Base-by-base conservation (phyloP, 345 rosid species). In the Sonneratia caseolaris region DNA sequence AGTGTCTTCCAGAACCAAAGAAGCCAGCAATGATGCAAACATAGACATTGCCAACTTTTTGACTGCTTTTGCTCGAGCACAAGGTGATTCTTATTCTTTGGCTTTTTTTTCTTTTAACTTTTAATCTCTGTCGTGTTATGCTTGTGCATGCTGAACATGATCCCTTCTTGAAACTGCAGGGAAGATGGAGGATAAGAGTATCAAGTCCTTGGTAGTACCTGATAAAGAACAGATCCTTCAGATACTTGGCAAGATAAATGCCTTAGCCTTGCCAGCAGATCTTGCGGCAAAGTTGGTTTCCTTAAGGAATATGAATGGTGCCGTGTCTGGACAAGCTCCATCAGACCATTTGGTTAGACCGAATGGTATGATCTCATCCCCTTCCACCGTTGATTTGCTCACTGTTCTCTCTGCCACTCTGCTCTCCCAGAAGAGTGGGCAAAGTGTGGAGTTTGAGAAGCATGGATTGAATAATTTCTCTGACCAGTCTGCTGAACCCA, bases 221-320 rank as follows among this genome's bases (percentile, higher is more conserved):
- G 86, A 84, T 70, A 90, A 77, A 78, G 98, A 90, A 38, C 93
- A 87, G 73, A 88, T 93, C 70, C 70, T 90, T 76, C 88, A 86
- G 79, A 85, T 93, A 76, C 91, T 93, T 70, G 77, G 79, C 82
- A 93, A 89, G 86, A 89, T 92, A 64, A 92, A 92, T 73, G 82
- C 97, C 37, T 81, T 93, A 74, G 92, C 89, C 67, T 79, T 89
- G 79, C 95, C 98, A 0, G 71, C 78, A 76, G 95, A 89, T 74
- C 89, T 87, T 53, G 88, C 88, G 71, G 83, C 89, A 27, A 86
- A 85, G 83, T 78, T 93, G 78, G 80, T 84, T 16, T 71, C 72
- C 62, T 74, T 86, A 66, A 89, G 82, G 69, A 77, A 77, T 77
- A 76, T 86, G 73, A 83, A 80, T 76, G 81, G 76, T 79, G 88